Conservation (phyloP, 352 stramenopile species). For the Peronosclerospora sorghi region DNA sequence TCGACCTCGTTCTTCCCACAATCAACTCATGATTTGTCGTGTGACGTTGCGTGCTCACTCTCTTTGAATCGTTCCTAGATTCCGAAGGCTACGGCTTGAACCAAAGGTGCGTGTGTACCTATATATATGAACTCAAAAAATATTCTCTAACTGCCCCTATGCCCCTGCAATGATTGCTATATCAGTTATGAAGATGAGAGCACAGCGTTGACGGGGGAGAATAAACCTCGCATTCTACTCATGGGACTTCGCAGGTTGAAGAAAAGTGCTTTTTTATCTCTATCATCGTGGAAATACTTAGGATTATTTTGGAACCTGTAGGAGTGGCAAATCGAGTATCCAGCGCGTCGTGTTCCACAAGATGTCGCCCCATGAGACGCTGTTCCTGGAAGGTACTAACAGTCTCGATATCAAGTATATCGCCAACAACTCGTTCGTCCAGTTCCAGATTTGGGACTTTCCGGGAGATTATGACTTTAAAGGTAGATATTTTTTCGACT, state of each 20-base stretch:
- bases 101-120: constrained; percentile 20
- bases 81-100: constrained; percentile 31
- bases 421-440: constrained; percentile 95
- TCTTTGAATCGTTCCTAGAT: constrained; percentile 18
- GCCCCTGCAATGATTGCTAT: too few relatives aligned
- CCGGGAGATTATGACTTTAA: constrained; percentile 91
- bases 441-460: constrained; percentile 99
- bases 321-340: constrained; percentile 83
- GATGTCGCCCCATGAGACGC: constrained; percentile 97
- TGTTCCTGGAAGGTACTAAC: constrained; percentile 90
- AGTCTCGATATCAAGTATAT: constrained; percentile 92
- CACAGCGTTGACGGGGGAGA: constrained; percentile 71
- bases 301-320: constrained; percentile 5
- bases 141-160: too few relatives aligned
- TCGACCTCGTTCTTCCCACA: not conserved
- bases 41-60: not conserved
- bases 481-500: constrained; percentile 14
- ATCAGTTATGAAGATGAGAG: constrained; percentile 62
- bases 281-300: too few relatives aligned
- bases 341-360: constrained; percentile 99
- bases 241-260: constrained; percentile 90
- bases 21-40: not conserved
- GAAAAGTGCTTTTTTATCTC: too few relatives aligned
- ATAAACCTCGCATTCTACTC: constrained; percentile 92
- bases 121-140: too few relatives aligned